These are phyloP conservation scores for Danielia oregonensis DNA, from an alignment of 805 yeast species.

Conservation along the genomic window DNA sequence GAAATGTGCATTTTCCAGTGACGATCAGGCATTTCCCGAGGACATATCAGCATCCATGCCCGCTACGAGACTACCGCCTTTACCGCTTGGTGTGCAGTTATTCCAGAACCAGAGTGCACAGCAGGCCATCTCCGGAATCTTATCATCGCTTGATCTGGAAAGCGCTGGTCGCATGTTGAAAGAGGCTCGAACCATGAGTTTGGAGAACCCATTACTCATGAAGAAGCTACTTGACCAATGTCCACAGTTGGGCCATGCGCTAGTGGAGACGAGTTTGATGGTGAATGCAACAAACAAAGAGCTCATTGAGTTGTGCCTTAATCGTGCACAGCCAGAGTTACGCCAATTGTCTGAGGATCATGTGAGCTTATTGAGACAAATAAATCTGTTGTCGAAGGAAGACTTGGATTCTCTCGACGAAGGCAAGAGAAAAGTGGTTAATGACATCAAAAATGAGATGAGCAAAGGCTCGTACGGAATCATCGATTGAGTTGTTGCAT, in stretches of 20 bases:
- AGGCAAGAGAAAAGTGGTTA: conserved; percentile 14
- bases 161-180: conserved; percentile 49
- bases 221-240: conserved; percentile 56
- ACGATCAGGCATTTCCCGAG: conserved; percentile 20
- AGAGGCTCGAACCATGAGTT: conserved; percentile 17
- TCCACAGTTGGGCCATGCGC: conserved; percentile 81
- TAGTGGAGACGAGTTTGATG: conserved; percentile 62
- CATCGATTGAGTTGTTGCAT: conserved; percentile 13
- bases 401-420: conserved; percentile 29
- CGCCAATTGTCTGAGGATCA: conserved; percentile 31
- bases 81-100: conserved; percentile 40
- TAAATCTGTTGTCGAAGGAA: conserved; percentile 24
- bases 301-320: conserved; percentile 33
- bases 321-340: conserved; percentile 27
- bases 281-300: conserved; percentile 34
- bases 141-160: conserved; percentile 44
- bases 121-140: conserved; percentile 37
- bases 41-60: conserved; percentile 16
- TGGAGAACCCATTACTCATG: conserved; percentile 54
- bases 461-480: conserved; percentile 23
- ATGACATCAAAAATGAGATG: conserved; percentile 16
- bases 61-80: conserved; percentile 31
- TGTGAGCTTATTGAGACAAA: conserved; percentile 26
- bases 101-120: conserved; percentile 38
- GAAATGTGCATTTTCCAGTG: conserved; percentile 71